Conservation (phyloP, 768 basidiomycete species). For the Piloderma croceum region DNA sequence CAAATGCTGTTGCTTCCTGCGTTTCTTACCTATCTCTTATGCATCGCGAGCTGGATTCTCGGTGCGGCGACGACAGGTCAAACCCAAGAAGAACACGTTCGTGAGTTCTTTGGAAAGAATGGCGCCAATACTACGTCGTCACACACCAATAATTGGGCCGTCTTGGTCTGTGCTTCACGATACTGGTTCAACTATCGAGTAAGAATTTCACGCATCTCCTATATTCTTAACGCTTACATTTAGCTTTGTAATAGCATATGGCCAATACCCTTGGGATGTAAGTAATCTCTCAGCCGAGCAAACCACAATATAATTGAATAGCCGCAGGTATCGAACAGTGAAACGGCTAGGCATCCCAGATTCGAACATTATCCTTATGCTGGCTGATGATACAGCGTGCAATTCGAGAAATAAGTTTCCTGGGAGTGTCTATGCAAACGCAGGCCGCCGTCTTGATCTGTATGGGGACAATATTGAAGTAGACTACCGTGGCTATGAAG, state of each 20-base stretch:
- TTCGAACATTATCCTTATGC: slow-evolving; percentile 98
- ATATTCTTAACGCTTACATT: no score
- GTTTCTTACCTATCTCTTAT: slow-evolving; percentile 23
- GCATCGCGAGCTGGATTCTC: slow-evolving; percentile 32
- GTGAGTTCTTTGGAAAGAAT: slow-evolving; percentile 43
- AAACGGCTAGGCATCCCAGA: slow-evolving; percentile 98
- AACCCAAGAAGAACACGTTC: slow-evolving; percentile 29
- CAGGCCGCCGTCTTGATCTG: slow-evolving; percentile 74
- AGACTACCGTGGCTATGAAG: slow-evolving; percentile 96
- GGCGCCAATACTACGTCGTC: slow-evolving; percentile 24
- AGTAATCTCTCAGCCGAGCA: slow-evolving; percentile 13
- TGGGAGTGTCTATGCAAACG: slow-evolving; percentile 88
- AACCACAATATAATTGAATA: neutral
- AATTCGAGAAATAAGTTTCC: slow-evolving; percentile 90
- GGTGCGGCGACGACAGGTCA: slow-evolving; percentile 15
- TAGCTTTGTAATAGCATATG: slow-evolving; percentile 90
- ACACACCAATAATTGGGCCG: slow-evolving; percentile 99
- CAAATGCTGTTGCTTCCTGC: slow-evolving; percentile 27
- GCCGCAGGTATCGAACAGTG: slow-evolving; percentile 87
- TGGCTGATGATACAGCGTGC: slow-evolving; percentile 94
- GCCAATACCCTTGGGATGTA: slow-evolving; percentile 96
- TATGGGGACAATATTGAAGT: slow-evolving; percentile 98
- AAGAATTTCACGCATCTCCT: no score
- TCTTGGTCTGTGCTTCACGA: slow-evolving; percentile 87
- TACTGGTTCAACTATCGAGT: slow-evolving; percentile 99